A percentile compares a stretch with the other conserved stretches of the same genome.
Conservation (phyloP, 805 yeast species). For the Starmerella potacharoeniae region DNA sequence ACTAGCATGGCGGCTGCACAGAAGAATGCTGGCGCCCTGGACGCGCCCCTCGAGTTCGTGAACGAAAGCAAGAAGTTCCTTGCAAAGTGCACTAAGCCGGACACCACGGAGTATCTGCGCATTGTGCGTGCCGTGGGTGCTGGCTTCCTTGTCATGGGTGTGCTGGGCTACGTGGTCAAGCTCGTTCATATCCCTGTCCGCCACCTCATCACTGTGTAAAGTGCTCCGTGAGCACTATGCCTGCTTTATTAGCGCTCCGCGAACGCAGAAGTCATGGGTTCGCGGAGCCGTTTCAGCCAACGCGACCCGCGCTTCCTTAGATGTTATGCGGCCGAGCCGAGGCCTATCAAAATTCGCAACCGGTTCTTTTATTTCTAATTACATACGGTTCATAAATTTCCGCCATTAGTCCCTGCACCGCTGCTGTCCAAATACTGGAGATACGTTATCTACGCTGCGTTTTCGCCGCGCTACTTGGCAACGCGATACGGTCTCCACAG, state of each 20-base stretch:
- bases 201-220: constrained; percentile 72
- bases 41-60: constrained; percentile 76
- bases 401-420: too few species aligned
- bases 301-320: too few species aligned
- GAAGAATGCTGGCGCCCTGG: constrained; percentile 4
- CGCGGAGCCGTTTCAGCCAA: too few species aligned
- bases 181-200: constrained; percentile 92
- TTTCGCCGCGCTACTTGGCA: background rate
- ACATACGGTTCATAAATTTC: too few species aligned
- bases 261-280: too few species aligned
- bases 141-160: constrained; percentile 96
- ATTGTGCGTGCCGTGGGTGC: constrained; percentile 92
- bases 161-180: constrained; percentile 91
- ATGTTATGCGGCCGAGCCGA: too few species aligned
- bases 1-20: constrained; percentile 2
- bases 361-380: too few species aligned
- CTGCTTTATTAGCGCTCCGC: too few species aligned
- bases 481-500: background rate
- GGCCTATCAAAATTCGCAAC: too few species aligned
- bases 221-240: too few species aligned
- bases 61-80: constrained; percentile 85
- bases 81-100: constrained; percentile 87
- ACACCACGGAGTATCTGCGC: constrained; percentile 71
- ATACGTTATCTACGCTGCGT: too few species aligned
- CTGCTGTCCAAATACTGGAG: too few species aligned